phyloP scores from a whole-genome alignment of 2,329 filamentous ascomycete species.

The Talaromyces sp. region DNA sequence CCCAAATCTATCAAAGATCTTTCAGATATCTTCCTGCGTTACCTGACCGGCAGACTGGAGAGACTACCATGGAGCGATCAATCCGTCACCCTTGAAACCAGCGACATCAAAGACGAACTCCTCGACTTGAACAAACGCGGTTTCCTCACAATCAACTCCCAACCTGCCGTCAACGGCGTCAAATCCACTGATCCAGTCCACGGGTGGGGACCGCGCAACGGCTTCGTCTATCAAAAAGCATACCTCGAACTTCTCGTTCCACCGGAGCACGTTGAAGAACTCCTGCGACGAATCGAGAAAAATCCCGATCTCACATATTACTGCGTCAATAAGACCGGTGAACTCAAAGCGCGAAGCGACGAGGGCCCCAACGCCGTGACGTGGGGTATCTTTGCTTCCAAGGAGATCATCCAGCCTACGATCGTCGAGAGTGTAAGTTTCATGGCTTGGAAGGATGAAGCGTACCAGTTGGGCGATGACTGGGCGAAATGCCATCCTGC shows the following conservation, averaged over 20 bases:
- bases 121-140: conserved; percentile 80
- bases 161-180: conserved; percentile 87
- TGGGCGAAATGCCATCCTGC: conserved; percentile 90
- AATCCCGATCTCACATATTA: conserved; percentile 89
- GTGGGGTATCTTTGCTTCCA: conserved; percentile 97
- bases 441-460: conserved; percentile 97
- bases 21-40: conserved; percentile 76
- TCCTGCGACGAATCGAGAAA: conserved; percentile 72
- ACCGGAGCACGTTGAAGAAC: conserved; percentile 70
- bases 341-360: conserved; percentile 77
- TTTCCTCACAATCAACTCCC: conserved; percentile 93
- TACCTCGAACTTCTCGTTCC: conserved; percentile 90
- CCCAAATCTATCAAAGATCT: conserved; percentile 77
- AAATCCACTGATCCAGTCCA: conserved; percentile 82
- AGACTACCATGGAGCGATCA: conserved; percentile 92
- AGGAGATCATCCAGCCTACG: conserved; percentile 99
- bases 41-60: conserved; percentile 75
- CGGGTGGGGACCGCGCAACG: conserved; percentile 91
- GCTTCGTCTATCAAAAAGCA: conserved; percentile 97
- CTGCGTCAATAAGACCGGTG: conserved; percentile 78
- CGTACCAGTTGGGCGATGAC: conserved; percentile 84
- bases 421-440: conserved; percentile 98
- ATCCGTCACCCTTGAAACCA: conserved; percentile 76
- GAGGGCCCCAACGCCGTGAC: conserved; percentile 94
- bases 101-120: conserved; percentile 71